Evolutionary conservation across 2,329 filamentous ascomycete genomes (phyloP).

Genomic region (Pseudogymnoascus sp.): DNA sequence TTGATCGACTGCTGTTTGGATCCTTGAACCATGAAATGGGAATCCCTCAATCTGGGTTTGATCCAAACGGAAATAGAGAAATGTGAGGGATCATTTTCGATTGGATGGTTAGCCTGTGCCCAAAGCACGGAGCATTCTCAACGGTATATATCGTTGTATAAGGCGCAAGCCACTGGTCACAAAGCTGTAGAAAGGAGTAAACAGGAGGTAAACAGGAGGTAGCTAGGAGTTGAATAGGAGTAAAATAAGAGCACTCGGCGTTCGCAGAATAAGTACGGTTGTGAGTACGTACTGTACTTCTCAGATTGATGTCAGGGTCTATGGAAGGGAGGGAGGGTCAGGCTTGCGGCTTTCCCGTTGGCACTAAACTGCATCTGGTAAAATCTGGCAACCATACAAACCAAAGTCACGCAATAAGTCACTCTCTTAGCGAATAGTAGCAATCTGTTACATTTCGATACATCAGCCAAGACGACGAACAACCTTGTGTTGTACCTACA

Average conservation of each 20-base stretch:
- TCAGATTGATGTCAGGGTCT: constrained; percentile 3
- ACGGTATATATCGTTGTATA: background rate
- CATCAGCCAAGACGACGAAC: constrained; percentile 8
- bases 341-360: background rate
- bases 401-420: constrained; percentile 2
- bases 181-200: background rate
- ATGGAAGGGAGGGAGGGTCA: constrained; percentile 1
- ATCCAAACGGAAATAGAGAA: background rate
- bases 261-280: background rate
- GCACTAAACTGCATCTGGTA: background rate
- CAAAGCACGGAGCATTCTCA: background rate
- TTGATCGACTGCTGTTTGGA: background rate
- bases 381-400: background rate
- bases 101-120: background rate
- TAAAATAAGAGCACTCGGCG: background rate
- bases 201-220: background rate
- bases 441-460: constrained; percentile 7
- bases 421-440: constrained; percentile 5
- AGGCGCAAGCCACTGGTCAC: background rate
- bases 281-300: background rate
- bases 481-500: background rate
- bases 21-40: background rate
- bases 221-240: background rate
- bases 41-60: background rate
- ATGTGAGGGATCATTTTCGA: background rate